Base-by-base conservation (phyloP, 208 protist species). In the Leishmania tropica region DNA sequence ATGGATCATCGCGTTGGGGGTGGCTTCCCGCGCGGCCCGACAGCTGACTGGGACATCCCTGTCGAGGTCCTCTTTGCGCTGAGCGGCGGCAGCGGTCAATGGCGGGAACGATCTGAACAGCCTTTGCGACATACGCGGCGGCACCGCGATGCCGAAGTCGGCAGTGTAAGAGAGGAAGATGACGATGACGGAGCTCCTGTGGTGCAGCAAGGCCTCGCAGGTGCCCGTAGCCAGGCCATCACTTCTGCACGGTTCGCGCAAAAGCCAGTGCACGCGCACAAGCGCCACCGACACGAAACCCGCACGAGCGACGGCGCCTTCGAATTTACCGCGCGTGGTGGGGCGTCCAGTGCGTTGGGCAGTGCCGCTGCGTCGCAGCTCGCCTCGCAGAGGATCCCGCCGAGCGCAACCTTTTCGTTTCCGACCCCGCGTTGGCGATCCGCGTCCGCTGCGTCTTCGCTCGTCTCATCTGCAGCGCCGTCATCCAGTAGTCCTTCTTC, bases 31-130 rank as follows among this genome's bases (percentile, higher is more conserved):
- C 89, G 91, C 15, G 93, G 93, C 8, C 93, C 93, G 58, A 84
- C 78, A 53, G 64, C 81, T 17, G 85, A 86, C 60, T 96, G 93
- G 93, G 83, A 92, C 47, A 83, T 96, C 1, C 88, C 93, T 19
- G 51, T 93, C 8, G 90, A 94, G 60, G 78, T 94, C 0, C 64
- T 95, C 35, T 71, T 83, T 10, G 64, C 80, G 28, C 62, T 96
- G 28, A 78, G 79, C 48, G 74, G 68, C 8, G 79, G 62, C 24
- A 15, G 8, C 54, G 8, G 53, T 76, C 48, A 19, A 45, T 28
- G 15, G 31, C 28, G 51, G 53, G 53, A n/a, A 17, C 8, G 4
- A 60, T 10, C 28, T 17, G 47, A 60, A 31, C 35, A 45, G 47
- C n/a, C 48, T 28, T 13, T 47, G 53, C 73, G 53, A 8, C 51